Evolutionary conservation across 306 rosid genomes (phyloP).

Genomic region (Quercus alba): DNA sequence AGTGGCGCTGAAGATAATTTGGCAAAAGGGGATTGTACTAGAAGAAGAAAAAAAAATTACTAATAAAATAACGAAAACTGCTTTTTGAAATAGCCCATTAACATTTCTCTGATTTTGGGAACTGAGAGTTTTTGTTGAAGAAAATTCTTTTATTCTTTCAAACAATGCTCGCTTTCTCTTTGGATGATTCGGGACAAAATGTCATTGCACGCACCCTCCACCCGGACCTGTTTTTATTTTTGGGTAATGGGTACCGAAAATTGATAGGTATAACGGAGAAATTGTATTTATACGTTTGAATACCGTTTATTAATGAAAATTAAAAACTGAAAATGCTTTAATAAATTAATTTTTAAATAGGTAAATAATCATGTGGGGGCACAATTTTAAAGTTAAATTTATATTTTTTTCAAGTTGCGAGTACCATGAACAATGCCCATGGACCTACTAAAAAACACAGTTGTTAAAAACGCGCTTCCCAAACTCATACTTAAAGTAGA

Average conservation of each 20-base stretch:
- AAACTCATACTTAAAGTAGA: accelerated
- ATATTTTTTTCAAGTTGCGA: accelerated
- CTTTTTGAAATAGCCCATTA: neutral
- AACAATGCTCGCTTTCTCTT: neutral
- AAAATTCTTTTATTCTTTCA: neutral
- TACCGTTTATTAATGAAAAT: no score
- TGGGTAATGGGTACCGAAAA: no score
- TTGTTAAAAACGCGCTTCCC: accelerated
- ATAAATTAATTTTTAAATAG: no score
- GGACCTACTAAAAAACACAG: no score
- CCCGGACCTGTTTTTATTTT: no score
- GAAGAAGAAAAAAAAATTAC: neutral
- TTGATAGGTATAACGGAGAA: no score
- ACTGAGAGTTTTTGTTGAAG: neutral
- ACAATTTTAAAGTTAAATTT: no score
- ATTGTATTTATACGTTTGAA: accelerated
- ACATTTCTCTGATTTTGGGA: neutral
- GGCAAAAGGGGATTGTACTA: neutral
- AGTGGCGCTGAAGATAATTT: neutral
- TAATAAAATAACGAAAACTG: neutral
- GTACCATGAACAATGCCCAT: accelerated
- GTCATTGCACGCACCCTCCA: neutral
- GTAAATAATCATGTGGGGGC: no score
- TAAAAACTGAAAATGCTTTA: accelerated
- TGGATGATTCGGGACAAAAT: neutral